Base-by-base conservation (phyloP, 176 grass and related monocot genomes). In the Poa pratensis region DNA sequence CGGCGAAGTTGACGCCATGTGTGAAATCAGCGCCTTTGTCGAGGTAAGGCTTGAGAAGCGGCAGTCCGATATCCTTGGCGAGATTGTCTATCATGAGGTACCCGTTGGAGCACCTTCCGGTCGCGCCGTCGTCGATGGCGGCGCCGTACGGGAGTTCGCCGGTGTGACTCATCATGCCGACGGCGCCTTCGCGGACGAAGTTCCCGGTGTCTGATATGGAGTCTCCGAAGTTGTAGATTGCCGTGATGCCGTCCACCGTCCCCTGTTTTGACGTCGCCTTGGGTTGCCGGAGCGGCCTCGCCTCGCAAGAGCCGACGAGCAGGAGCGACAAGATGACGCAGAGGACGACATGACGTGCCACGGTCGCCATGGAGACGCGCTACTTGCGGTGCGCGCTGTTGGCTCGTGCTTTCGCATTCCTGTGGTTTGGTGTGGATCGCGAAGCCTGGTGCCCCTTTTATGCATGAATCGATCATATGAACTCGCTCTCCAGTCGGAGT, bases 1-100 rank as follows among this genome's bases (percentile, higher is more conserved):
- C 87, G 9, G 85, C 88, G 81, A 93, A 93, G 79, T 90, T 93
- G 59, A 71, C 84, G 6, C 91, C 84, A 45, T 68, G 58, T 6
- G 53, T 43, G 75, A 90, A 90, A 84, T 83, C 49, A 27, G 73
- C 49, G 65, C 12, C 65, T 42, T 69, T 62, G 68, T 74, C 45
- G 42, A 92, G 87, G 84, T 89, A 89, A 54, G 87, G 86, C n/a
- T 24, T 81, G 18, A 89, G 82, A 11, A 92, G 20, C 8, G 83
- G 90, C 9, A 89, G 22, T 0, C 83, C 83, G 15, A 89, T 74
- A 6, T 83, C 77, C 48, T 69, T 55, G 5, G 79, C 70, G 59
- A 87, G 70, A 1, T 53, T 80, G 54, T 87, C 85, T 7, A 87
- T 81, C 85, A 87, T 75, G 57, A 87, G 77, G 68, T 74, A 28